Base-by-base conservation (phyloP, 257 asterid genomes). In the Fraxinus anomala region DNA sequence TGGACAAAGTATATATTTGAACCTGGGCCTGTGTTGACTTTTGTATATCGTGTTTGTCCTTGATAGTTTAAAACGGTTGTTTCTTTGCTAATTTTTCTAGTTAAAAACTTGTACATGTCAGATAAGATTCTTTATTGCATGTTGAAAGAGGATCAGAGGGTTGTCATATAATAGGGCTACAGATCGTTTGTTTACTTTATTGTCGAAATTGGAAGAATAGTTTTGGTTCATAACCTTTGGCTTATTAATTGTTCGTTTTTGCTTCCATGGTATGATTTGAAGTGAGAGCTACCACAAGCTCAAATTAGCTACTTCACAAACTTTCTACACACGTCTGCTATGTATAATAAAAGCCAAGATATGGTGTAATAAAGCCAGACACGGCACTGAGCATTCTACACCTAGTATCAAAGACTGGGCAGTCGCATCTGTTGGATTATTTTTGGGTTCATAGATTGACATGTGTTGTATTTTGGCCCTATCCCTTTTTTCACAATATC, bases 191-290 rank as follows among this genome's bases (percentile, higher is more conserved):
- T 31, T 24, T 54, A n/a, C 39, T 68, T 70, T 33, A 33, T 69
- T 69, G 31, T 16, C 2, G 17, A 36, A 7, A 3, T 73, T 5
- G 31, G 66, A 51, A 56, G 36, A 65, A 30, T 7, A 63, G 4
- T 14, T 47, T 71, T 59, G 63, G 70, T 76, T 76, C 49, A 76
- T 36, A 28, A 36, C 70, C 31, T 65, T 63, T 26, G 17, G 49
- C 49, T 63, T 36, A 73, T 81, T 49, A 14, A 37, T 51, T 70
- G 51, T 14, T 73, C 16, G 37, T 13, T 14, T 66, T 72, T 72
- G 14, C 54, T 51, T 49, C 23, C 47, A 36, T 47, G 67, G 56
- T 72, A 76, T 40, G 71, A 47, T 16, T 47, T 47, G 21, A 47
- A 16, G 59, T 47, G 59, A 47, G 16, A 47, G 59, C 26, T 63